Percentiles rank a stretch among this genome's conserved stretches.
Conservation (phyloP, 148 eudicot species). For the Nyssa sinensis region DNA sequence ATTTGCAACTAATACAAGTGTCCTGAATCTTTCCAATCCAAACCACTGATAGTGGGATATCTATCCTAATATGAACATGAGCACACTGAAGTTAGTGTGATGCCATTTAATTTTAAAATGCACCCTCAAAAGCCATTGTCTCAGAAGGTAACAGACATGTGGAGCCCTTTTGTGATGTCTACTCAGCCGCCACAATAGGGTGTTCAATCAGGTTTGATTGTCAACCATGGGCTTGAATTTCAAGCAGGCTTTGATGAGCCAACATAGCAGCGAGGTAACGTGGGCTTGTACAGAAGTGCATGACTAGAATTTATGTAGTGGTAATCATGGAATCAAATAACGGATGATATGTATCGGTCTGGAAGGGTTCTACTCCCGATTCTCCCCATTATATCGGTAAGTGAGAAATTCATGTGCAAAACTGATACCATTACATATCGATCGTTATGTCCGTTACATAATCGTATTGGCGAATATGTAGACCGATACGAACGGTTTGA, state of each 20-base stretch:
- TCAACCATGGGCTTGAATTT: background rate
- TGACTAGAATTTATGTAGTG: background rate
- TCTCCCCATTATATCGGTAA: too few species aligned
- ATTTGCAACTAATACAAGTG: background rate
- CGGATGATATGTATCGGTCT: too few species aligned
- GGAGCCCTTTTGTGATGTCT: background rate
- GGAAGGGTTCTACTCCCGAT: too few species aligned
- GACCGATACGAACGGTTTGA: too few species aligned
- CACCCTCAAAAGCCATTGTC: conserved; percentile 11
- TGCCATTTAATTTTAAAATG: background rate
- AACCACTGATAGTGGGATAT: background rate
- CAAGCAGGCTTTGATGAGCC: background rate
- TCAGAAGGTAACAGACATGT: background rate
- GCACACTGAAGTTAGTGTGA: background rate
- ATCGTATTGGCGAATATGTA: too few species aligned
- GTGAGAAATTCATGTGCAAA: too few species aligned
- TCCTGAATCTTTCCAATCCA: background rate
- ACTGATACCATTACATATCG: too few species aligned
- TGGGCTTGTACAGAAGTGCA: background rate
- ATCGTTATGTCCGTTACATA: too few species aligned
- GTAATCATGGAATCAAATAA: too few species aligned
- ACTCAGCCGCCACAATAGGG: background rate
- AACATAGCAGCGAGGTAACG: background rate
- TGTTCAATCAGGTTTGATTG: too few species aligned
- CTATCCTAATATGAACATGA: background rate